phyloP scores from a whole-genome alignment of 805 yeast species.

The Gaillardinia entomophila region DNA sequence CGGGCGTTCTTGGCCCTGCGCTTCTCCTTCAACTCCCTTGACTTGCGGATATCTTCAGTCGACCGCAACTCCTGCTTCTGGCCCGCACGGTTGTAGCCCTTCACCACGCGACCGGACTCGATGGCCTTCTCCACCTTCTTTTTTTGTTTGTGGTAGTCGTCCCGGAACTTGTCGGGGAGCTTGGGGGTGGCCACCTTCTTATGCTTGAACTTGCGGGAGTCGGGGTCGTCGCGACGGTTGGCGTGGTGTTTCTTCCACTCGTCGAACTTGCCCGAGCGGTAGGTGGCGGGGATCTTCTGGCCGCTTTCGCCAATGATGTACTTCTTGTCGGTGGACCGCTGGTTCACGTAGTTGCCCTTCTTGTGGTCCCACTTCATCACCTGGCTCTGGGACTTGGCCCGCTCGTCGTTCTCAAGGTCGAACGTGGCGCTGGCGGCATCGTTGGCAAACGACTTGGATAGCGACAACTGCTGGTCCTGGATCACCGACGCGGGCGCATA shows the following conservation, averaged over 20 bases:
- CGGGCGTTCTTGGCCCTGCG: constrained; percentile 82
- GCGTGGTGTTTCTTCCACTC: constrained; percentile 66
- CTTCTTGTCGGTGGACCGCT: constrained; percentile 74
- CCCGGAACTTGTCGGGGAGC: constrained; percentile 85
- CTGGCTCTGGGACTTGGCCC: constrained; percentile 61
- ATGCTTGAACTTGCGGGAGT: constrained; percentile 58
- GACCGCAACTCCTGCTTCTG: constrained; percentile 53
- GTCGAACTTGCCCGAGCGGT: constrained; percentile 85
- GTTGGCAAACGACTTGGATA: constrained; percentile 62
- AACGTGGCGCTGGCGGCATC: constrained; percentile 85
- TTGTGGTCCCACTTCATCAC: constrained; percentile 89
- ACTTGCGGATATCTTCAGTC: constrained; percentile 73
- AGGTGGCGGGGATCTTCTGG: constrained; percentile 84
- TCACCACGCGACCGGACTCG: constrained; percentile 66
- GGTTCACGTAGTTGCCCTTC: constrained; percentile 82
- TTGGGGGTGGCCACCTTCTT: constrained; percentile 74
- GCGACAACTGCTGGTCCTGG: constrained; percentile 71
- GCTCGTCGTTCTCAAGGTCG: constrained; percentile 76
- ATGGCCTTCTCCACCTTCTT: constrained; percentile 75
- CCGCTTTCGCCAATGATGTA: constrained; percentile 95
- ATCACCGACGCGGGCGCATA: constrained; percentile 77
- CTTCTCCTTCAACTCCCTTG: constrained; percentile 63
- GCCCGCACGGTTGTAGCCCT: constrained; percentile 53
- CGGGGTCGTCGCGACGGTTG: constrained; percentile 19
- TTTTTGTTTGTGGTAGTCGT: constrained; percentile 77